These are phyloP conservation scores for Xylaria palmicola DNA, from an alignment of 495 filamentous ascomycete species.

Conservation along the genomic window DNA sequence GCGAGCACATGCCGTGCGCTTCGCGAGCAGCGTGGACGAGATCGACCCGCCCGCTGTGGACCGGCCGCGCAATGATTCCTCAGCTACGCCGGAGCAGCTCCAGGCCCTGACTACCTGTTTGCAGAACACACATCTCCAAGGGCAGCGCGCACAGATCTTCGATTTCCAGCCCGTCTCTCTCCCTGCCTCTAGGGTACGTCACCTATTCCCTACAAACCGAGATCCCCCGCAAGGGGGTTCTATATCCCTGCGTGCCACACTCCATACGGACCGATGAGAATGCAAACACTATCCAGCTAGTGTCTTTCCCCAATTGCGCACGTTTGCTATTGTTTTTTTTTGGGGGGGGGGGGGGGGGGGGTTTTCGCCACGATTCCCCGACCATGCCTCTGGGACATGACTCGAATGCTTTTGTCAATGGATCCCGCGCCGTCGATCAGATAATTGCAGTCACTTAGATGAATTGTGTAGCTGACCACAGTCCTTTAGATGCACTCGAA, in stretches of 20 bases:
- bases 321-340: too few species aligned
- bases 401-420: not conserved
- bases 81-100: slow-evolving; percentile 63
- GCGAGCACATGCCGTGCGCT: slow-evolving; percentile 64
- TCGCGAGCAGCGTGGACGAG: slow-evolving; percentile 72
- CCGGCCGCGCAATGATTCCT: slow-evolving; percentile 31
- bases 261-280: not conserved
- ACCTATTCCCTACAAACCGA: not conserved
- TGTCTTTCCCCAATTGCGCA: not conserved
- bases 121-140: slow-evolving; percentile 72
- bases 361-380: not conserved
- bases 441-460: not conserved
- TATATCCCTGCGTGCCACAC: not conserved
- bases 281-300: not conserved
- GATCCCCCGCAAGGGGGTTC: not conserved
- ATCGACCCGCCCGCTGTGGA: slow-evolving; percentile 57
- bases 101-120: slow-evolving; percentile 69
- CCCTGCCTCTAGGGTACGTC: slow-evolving; percentile 73
- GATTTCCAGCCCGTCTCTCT: slow-evolving; percentile 84
- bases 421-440: not conserved
- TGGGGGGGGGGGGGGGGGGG: too few species aligned
- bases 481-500: slow-evolving; percentile 41
- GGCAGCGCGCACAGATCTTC: slow-evolving; percentile 78
- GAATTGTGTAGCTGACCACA: slow-evolving; percentile 18
- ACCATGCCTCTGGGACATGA: not conserved